Percentiles rank a stretch among this genome's conserved stretches.
Evolutionary conservation across 192 early-diverging fungal species (phyloP).

Genomic region (Coemansia furcata): DNA sequence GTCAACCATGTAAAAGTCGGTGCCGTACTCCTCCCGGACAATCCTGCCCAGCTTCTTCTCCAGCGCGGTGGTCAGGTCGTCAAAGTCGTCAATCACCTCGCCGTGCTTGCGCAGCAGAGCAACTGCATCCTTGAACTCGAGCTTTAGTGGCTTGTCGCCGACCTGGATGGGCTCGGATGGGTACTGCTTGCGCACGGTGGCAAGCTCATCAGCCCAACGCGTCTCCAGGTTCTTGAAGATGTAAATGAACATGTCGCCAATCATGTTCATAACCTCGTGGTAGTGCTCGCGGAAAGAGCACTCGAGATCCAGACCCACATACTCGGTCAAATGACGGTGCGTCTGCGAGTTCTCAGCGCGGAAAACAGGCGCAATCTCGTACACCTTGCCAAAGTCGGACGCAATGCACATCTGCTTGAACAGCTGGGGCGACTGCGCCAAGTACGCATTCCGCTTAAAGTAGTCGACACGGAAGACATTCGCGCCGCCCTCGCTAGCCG

Average conservation of each 20-base stretch:
- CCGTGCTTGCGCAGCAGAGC: constrained; percentile 84
- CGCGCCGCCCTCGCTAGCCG: constrained; percentile 94
- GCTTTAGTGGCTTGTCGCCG: constrained; percentile 74
- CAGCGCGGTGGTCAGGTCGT: constrained; percentile 86
- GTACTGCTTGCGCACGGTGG: constrained; percentile 82
- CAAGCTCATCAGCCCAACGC: constrained; percentile 81
- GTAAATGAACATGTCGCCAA: constrained; percentile 89
- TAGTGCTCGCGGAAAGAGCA: constrained; percentile 99
- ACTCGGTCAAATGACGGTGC: constrained; percentile 99
- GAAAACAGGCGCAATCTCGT: constrained; percentile 97
- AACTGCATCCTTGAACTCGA: constrained; percentile 89
- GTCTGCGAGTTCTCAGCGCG: constrained; percentile 97
- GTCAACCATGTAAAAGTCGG: constrained; percentile 99
- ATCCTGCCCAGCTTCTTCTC: constrained; percentile 84
- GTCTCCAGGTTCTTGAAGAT: constrained; percentile 88
- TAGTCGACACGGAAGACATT: constrained; percentile 98
- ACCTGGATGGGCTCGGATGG: constrained; percentile 90
- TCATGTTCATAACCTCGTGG: constrained; percentile 93
- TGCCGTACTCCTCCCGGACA: constrained; percentile 90
- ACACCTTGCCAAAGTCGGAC: constrained; percentile 97
- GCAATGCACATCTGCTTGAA: constrained; percentile 99
- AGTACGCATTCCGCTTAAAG: constrained; percentile 91
- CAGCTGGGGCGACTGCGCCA: constrained; percentile 98
- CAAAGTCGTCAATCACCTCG: constrained; percentile 87
- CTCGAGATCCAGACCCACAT: constrained; percentile 97